These are phyloP conservation scores for Catunica adiposa DNA, from an alignment of 2,329 filamentous ascomycete species.

Conservation along the genomic window DNA sequence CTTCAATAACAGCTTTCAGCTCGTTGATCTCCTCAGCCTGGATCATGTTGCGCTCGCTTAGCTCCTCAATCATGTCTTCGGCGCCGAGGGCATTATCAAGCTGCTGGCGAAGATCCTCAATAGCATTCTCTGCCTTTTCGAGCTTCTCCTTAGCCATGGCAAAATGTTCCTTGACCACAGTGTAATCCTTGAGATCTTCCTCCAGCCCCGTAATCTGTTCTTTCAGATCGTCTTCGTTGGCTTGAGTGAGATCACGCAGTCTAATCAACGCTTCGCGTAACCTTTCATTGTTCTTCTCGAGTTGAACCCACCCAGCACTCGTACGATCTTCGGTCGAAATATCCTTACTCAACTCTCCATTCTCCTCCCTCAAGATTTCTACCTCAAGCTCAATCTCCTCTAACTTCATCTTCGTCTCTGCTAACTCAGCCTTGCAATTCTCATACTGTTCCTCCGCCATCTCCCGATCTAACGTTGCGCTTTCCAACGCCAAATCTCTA, in stretches of 20 bases:
- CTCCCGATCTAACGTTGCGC: constrained; percentile 77
- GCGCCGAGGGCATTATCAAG: constrained; percentile 75
- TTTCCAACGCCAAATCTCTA: constrained; percentile 69
- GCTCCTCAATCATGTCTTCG: constrained; percentile 85
- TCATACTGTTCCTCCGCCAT: constrained; percentile 93
- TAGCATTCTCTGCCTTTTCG: constrained; percentile 51
- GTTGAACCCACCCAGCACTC: constrained; percentile 74
- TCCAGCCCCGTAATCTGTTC: constrained; percentile 60
- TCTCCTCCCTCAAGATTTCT: constrained; percentile 76
- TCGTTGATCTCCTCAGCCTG: constrained; percentile 73
- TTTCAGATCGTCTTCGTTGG: constrained; percentile 65
- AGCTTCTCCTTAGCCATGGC: constrained; percentile 57
- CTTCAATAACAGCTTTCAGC: constrained; percentile 64
- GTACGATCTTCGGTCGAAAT: constrained; percentile 79
- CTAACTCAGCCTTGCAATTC: constrained; percentile 61
- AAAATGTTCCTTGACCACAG: constrained; percentile 50
- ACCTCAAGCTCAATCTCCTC: constrained; percentile 81
- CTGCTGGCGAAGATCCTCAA: constrained; percentile 78
- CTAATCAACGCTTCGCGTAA: constrained; percentile 70
- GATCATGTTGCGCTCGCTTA: constrained; percentile 73
- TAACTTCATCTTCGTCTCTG: constrained; percentile 54
- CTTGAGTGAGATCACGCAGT: constrained; percentile 72
- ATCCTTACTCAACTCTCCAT: constrained; percentile 63
- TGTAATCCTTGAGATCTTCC: constrained; percentile 53
- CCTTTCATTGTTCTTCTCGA: constrained; percentile 80